Conservation (phyloP, 768 basidiomycete genomes). For the Tremella yokohamensis region DNA sequence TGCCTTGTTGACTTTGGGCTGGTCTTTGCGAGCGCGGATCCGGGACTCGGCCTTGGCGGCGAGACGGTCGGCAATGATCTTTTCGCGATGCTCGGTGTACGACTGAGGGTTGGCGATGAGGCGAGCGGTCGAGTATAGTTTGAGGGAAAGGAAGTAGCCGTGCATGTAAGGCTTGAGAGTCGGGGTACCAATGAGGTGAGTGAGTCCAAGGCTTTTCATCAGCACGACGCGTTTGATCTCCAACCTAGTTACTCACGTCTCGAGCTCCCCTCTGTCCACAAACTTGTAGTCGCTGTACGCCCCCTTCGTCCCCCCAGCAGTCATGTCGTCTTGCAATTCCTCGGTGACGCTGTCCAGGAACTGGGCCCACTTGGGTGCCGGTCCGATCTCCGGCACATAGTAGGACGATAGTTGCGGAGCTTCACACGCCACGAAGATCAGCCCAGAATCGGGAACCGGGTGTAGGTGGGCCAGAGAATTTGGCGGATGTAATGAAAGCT, state of each 20-base stretch:
- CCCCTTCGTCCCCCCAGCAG: slow-evolving; percentile 54
- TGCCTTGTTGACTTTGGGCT: slow-evolving; percentile 73
- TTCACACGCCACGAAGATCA: slow-evolving; percentile 90
- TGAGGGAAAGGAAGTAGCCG: slow-evolving; percentile 94
- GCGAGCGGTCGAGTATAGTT: slow-evolving; percentile 91
- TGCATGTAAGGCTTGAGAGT: slow-evolving; percentile 99
- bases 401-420: slow-evolving; percentile 93
- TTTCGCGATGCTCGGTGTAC: slow-evolving; percentile 89
- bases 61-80: slow-evolving; percentile 78
- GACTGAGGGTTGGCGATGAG: slow-evolving; percentile 94
- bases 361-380: slow-evolving; percentile 92
- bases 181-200: slow-evolving; percentile 89
- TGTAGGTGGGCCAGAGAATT: slow-evolving; percentile 85
- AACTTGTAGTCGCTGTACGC: slow-evolving; percentile 98
- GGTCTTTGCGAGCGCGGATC: slow-evolving; percentile 75
- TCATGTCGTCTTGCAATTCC: slow-evolving; percentile 82
- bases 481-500: slow-evolving; percentile 86
- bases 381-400: slow-evolving; percentile 92
- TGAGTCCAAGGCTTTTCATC: slow-evolving; percentile 71
- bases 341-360: slow-evolving; percentile 99
- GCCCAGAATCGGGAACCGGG: slow-evolving; percentile 80
- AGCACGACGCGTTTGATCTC: background rate
- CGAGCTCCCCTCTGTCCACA: slow-evolving; percentile 78
- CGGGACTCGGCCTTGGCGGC: slow-evolving; percentile 89
- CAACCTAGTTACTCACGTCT: slow-evolving; percentile 59